phyloP scores from a whole-genome alignment of 108 stramenopile genomes.

The Seminavis robusta region DNA sequence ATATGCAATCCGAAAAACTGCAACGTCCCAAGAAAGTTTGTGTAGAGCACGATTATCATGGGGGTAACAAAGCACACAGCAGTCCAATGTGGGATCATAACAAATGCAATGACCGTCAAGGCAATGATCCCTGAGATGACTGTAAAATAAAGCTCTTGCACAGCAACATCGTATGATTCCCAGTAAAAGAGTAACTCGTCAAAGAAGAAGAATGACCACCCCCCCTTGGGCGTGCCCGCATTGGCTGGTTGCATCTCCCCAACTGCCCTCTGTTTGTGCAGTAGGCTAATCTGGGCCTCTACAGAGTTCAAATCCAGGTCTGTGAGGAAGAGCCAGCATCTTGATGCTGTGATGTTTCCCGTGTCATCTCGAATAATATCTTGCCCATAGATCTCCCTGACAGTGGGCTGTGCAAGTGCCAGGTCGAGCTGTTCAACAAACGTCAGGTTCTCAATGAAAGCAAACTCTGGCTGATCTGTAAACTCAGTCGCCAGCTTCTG shows the following conservation, averaged over 20 bases:
- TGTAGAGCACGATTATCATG: not conserved
- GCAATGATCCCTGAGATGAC: not conserved
- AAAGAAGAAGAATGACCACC: not conserved
- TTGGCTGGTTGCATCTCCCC: not conserved
- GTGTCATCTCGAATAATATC: not conserved
- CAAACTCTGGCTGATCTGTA: too few species aligned
- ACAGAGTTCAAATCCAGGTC: constrained; percentile 8
- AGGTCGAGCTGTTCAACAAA: constrained; percentile 6
- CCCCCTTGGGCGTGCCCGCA: not conserved
- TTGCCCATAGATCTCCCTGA: not conserved
- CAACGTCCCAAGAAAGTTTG: not conserved
- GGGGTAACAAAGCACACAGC: not conserved
- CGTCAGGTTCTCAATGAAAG: too few species aligned
- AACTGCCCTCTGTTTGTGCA: not conserved
- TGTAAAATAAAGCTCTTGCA: not conserved
- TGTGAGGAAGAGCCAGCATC: too few species aligned
- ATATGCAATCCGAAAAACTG: not conserved
- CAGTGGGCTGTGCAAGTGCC: not conserved
- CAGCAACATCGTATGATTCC: not conserved
- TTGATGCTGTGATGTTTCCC: not conserved
- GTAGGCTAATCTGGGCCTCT: not conserved
- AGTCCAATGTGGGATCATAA: constrained; percentile 1
- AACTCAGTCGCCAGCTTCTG: not conserved
- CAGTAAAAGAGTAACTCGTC: not conserved
- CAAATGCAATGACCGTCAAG: not conserved